Conservation (phyloP, 768 basidiomycete genomes). For the Lyophyllum shimeji region DNA sequence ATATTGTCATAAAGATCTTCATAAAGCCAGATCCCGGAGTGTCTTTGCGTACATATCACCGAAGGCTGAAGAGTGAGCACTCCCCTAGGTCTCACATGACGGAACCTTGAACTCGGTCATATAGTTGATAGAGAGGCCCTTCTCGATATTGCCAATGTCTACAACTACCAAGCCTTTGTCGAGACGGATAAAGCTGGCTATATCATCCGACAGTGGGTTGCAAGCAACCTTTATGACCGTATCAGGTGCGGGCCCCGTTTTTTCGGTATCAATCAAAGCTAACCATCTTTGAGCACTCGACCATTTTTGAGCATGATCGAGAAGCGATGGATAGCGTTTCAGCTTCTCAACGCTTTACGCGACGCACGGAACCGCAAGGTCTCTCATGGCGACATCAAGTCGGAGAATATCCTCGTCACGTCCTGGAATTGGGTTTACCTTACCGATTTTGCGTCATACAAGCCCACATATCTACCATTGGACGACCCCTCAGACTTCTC, state of each 20-base stretch:
- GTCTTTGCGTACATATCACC: conserved; percentile 70
- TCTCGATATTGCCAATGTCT: conserved; percentile 82
- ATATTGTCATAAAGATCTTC: conserved; percentile 91
- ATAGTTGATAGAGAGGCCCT: conserved; percentile 85
- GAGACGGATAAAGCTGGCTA: conserved; percentile 98
- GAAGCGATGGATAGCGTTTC: conserved; percentile 98
- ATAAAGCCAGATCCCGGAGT: conserved; percentile 90
- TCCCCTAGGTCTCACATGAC: conserved; percentile 9
- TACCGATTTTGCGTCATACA: conserved; percentile 94
- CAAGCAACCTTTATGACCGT: conserved; percentile 93
- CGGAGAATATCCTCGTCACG: conserved; percentile 93
- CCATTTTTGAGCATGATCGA: conserved; percentile 90
- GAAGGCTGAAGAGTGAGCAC: conserved; percentile 70
- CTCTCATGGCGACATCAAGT: conserved; percentile 98
- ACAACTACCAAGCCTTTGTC: conserved; percentile 84
- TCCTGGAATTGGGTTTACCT: conserved; percentile 96
- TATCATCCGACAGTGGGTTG: conserved; percentile 91
- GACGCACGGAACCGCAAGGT: conserved; percentile 83
- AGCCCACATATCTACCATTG: conserved; percentile 91
- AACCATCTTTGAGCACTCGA: conserved; percentile 65
- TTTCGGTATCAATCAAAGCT: neutral
- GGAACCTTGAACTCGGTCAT: conserved; percentile 1
- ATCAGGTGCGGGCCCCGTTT: conserved; percentile 70
- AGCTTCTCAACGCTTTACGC: conserved; percentile 81
- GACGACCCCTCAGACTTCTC: conserved; percentile 98